phyloP scores from a whole-genome alignment of 2,329 filamentous ascomycete species.

The Colletotrichum godetiae region DNA sequence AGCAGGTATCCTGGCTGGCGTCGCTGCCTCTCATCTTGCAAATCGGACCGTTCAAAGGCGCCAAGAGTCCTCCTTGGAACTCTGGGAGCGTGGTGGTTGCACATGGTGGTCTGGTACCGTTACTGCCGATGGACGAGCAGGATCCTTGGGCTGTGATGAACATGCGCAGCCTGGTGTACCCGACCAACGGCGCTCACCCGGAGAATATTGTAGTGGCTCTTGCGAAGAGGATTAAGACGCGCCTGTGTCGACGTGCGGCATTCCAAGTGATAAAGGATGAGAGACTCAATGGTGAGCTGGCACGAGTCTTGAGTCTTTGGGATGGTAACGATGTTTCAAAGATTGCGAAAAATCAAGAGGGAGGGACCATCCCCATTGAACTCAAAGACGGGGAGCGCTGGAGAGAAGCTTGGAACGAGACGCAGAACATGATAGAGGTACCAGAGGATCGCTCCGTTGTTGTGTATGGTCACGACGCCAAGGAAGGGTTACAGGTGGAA shows the following conservation, averaged over 20 bases:
- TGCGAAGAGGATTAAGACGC: neutral
- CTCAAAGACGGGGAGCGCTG: neutral
- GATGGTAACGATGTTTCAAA: neutral
- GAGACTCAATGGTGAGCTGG: neutral
- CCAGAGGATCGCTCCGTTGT: neutral
- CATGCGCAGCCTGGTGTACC: conserved; percentile 81
- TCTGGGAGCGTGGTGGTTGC: neutral
- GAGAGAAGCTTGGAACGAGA: neutral
- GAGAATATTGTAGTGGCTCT: neutral
- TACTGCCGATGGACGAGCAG: conserved; percentile 74
- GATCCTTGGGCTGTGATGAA: conserved; percentile 89
- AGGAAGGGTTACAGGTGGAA: neutral
- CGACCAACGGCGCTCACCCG: conserved; percentile 43
- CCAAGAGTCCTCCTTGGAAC: neutral
- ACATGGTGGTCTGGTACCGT: conserved; percentile 80
- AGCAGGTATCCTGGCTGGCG: neutral
- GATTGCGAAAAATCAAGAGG: neutral
- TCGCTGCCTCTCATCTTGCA: neutral
- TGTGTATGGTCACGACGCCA: neutral
- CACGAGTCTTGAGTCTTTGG: neutral
- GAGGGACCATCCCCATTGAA: neutral
- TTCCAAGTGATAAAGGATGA: neutral
- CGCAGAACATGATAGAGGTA: neutral
- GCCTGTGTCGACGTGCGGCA: neutral
- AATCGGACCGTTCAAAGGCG: neutral